Conservation (phyloP, 2,329 filamentous ascomycete species). For the Graphium sp. region DNA sequence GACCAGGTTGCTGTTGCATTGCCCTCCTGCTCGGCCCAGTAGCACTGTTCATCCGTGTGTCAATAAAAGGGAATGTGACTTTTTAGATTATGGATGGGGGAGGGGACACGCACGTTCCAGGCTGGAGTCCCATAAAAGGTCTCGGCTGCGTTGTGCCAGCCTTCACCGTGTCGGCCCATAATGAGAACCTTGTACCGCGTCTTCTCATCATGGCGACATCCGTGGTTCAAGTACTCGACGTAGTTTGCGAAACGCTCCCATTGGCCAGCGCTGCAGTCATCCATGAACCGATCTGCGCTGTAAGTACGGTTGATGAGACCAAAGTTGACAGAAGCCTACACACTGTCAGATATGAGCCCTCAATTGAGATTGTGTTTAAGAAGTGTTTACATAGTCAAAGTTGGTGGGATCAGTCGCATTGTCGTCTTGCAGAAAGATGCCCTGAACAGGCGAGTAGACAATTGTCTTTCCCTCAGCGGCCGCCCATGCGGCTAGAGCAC, state of each 20-base stretch:
- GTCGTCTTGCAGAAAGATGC: slow-evolving; percentile 50
- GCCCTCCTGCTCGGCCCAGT: slow-evolving; percentile 48
- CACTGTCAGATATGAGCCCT: neutral
- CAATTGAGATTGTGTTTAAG: neutral
- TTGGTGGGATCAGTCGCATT: slow-evolving; percentile 30
- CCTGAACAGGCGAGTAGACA: slow-evolving; percentile 41
- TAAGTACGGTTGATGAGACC: slow-evolving; percentile 49
- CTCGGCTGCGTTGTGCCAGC: slow-evolving; percentile 46
- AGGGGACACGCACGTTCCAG: slow-evolving; percentile 40
- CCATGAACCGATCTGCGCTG: slow-evolving; percentile 29
- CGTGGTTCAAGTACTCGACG: slow-evolving; percentile 33
- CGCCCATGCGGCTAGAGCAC: slow-evolving; percentile 13
- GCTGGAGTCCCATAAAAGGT: slow-evolving; percentile 48
- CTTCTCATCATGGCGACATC: slow-evolving; percentile 17
- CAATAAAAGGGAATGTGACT: slow-evolving; percentile 4
- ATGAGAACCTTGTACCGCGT: slow-evolving; percentile 50
- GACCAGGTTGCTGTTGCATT: slow-evolving; percentile 46
- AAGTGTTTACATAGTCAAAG: slow-evolving; percentile 44
- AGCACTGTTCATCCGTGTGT: too few relatives aligned
- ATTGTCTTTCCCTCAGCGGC: slow-evolving; percentile 22
- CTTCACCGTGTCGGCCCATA: slow-evolving; percentile 55
- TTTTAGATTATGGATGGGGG: neutral
- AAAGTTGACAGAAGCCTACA: slow-evolving; percentile 41
- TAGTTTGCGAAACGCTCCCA: slow-evolving; percentile 50
- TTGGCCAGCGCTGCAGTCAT: slow-evolving; percentile 28